These are phyloP conservation scores for Fraxinus ornus DNA, from an alignment of 305 asterid species.

Conservation along the genomic window DNA sequence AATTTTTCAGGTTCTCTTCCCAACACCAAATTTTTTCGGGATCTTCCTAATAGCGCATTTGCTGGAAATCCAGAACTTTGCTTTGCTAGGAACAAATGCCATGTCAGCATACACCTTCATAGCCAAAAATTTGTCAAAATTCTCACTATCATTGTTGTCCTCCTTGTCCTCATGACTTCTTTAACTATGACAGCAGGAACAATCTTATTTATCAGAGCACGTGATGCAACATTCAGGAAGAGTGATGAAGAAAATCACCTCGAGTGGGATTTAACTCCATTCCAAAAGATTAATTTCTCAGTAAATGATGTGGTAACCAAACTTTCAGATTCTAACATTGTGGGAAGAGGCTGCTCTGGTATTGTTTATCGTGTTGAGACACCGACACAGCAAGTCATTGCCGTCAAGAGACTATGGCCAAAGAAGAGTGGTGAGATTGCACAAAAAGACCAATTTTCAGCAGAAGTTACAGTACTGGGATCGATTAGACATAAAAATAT, in stretches of 20 bases:
- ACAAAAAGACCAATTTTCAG: constrained; percentile 58
- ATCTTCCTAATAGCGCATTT: constrained; percentile 46
- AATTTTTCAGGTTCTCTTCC: constrained; percentile 63
- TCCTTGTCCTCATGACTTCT: constrained; percentile 36
- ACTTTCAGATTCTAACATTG: constrained; percentile 57
- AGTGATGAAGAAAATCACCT: constrained; percentile 49
- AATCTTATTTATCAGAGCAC: constrained; percentile 37
- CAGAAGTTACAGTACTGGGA: constrained; percentile 63
- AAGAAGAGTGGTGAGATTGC: constrained; percentile 48
- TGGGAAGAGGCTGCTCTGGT: constrained; percentile 70
- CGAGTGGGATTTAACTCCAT: constrained; percentile 60
- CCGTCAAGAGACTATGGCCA: constrained; percentile 65
- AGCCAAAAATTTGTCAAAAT: constrained; percentile 39
- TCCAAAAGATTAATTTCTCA: constrained; percentile 63
- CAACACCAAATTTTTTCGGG: constrained; percentile 50
- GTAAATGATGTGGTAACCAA: constrained; percentile 53
- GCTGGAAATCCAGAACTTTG: constrained; percentile 59
- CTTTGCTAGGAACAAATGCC: constrained; percentile 37
- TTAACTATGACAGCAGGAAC: constrained; percentile 34
- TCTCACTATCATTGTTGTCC: constrained; percentile 35
- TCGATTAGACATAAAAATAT: constrained; percentile 68
- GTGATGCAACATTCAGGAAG: constrained; percentile 22
- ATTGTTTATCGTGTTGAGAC: constrained; percentile 62
- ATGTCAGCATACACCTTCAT: constrained; percentile 25
- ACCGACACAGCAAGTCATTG: constrained; percentile 44